Base-by-base conservation (phyloP, 306 rosid species). In the Cucumis cinereus region DNA sequence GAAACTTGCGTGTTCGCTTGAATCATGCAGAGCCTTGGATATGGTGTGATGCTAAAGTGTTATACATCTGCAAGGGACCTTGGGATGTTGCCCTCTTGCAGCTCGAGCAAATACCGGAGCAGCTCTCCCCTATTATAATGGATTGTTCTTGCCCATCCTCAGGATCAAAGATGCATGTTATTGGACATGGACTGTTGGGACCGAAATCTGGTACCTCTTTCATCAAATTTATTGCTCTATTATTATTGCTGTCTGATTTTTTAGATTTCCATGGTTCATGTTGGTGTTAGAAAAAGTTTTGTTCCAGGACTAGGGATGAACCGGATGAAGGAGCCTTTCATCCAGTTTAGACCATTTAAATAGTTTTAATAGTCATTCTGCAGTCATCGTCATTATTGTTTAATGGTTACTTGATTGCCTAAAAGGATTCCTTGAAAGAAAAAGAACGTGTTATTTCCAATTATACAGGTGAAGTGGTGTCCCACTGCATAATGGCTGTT, bases 151-250 rank as follows among this genome's bases (percentile, higher is more conserved):
- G 87, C 50, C 98, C 97, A 10, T 80, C 88, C 49, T 50, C 83
- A 38, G 98, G 98, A 84, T 94, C 96, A 77, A 86, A 85, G 88
- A 87, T 92, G 78, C 87, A 83, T 73, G 96, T 91, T 62, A 83
- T 91, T 81, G 98, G 98, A 57, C 93, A 94, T 74, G 97, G 97
- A 74, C 84, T 91, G 64, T 90, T 91, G 80, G 97, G 98, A 69
- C 97, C 98, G 3, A 92, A 91, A 89, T 83, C 89, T 54, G 97
- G 97, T 94, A 89, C 67, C 80, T 50, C 53, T 73, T 79, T 66
- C 77, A 47, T 41, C 50, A 43, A 62, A 49, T 77, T 23, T 74
- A 50, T 57, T 50, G 33, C 23, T 56, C 67, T 74, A 74, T 54
- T 54, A 54, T 74, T 74, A 3, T 28, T 59, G 17, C 28, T 24